Evolutionary conservation across 2,329 filamentous ascomycete species (phyloP), one percentile per base, ranked within the genome.

Genomic region (Ophiostoma sp.): DNA sequence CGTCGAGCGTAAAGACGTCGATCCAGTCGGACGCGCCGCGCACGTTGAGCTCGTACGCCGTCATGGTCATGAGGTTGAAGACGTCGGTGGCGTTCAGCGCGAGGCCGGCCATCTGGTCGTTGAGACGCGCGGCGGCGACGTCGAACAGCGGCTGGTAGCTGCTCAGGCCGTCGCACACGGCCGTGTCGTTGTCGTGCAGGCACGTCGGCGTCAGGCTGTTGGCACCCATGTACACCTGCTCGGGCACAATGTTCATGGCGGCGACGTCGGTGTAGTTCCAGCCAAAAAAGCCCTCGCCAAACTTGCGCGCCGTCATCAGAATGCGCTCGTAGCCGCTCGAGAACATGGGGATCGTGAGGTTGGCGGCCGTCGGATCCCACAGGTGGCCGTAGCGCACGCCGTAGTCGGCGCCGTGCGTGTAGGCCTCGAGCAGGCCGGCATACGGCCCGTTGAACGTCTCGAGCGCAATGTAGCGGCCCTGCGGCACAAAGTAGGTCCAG

Each of bases 261-360:
- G 87, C 82, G n/a, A 90, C 82, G 1, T 81, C 79, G 0, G 82
- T 82, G 11, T 86, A 82, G 66, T 85, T 83, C 31, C 83, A 81
- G 0, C 87, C 87, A 0, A 90, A 77, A 75, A 86, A 90, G 13
- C 88, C 88, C 52, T 84, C 82, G 2, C 87, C 81, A 73, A 90
- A 90, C 68, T 86, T 81, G 68, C 85, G 80, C 1, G 87, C 87
- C 4, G 87, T 87, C 75, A 89, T 85, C 7, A 89, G 79, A 0
- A 89, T 87, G 8, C 86, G 83, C 20, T 86, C 84, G 76, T 90
- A 90, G 73, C 87, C 85, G 75, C 69, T 72, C 17, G 69, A 68
- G 41, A 73, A 72, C 69, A 73, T 70, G 66, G 72, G 72, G 6
- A 73, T 72, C 1, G 69, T 73, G 8, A 60, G 4, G 20, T 73